phyloP scores from a whole-genome alignment of 495 filamentous ascomycete species.

The Xylaria scruposa region DNA sequence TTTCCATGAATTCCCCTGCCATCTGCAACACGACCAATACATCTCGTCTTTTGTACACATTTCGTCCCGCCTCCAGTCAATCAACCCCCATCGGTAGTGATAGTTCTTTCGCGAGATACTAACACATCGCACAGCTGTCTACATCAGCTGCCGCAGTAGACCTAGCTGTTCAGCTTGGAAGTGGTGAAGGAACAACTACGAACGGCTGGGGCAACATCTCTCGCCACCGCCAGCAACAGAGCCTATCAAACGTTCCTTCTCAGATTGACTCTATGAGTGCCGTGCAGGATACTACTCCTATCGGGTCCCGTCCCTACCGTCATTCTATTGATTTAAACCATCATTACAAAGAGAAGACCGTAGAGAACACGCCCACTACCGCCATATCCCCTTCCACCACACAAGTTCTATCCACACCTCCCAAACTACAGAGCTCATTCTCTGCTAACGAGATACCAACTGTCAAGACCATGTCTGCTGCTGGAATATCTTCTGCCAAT shows the following conservation, averaged over 20 bases:
- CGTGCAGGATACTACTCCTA: constrained; percentile 44
- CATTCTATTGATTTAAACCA: constrained; percentile 63
- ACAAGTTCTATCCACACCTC: constrained; percentile 60
- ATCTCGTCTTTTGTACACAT: not conserved
- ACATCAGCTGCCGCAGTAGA: constrained; percentile 83
- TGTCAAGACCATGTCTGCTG: constrained; percentile 61
- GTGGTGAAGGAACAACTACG: constrained; percentile 56
- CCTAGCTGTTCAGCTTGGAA: constrained; percentile 75
- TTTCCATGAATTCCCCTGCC: not conserved
- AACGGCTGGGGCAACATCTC: constrained; percentile 70
- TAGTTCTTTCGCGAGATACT: not conserved
- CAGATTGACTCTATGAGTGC: constrained; percentile 38
- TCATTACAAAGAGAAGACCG: constrained; percentile 42
- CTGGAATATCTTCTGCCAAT: constrained; percentile 47
- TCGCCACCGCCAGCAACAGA: constrained; percentile 84
- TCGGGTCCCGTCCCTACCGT: constrained; percentile 56
- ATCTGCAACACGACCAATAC: not conserved
- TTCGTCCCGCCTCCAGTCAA: not conserved
- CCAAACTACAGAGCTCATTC: constrained; percentile 83
- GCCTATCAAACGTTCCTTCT: constrained; percentile 70
- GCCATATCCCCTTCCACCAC: constrained; percentile 46
- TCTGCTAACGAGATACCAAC: constrained; percentile 92
- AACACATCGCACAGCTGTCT: constrained; percentile 61
- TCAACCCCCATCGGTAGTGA: not conserved
- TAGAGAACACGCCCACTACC: constrained; percentile 37